Percentiles rank a stretch among this genome's conserved stretches.
phyloP scores from a whole-genome alignment of 257 asterid genomes.

The Verbena officinalis region DNA sequence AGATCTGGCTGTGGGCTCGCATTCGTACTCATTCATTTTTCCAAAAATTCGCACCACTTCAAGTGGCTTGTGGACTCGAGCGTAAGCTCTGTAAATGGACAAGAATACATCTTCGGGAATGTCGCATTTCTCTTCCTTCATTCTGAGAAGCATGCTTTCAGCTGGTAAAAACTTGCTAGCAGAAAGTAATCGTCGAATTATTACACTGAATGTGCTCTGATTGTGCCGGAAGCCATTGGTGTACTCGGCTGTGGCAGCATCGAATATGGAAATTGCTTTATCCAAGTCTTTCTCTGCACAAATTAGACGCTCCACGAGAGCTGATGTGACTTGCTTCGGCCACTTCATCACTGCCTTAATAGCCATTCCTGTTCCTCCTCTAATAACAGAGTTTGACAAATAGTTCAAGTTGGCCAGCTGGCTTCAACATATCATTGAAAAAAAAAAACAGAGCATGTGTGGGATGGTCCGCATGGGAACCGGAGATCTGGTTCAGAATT shows the following conservation, averaged over 20 bases:
- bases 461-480: conserved; percentile 8
- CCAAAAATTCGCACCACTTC: conserved; percentile 71
- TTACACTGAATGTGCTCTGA: conserved; percentile 53
- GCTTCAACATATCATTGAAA: too few species aligned
- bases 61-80: conserved; percentile 85
- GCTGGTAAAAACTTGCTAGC: conserved; percentile 68
- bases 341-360: conserved; percentile 56
- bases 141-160: conserved; percentile 67
- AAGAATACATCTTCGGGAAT: conserved; percentile 67
- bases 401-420: conserved; percentile 44
- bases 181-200: conserved; percentile 65
- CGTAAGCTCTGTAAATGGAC: conserved; percentile 69
- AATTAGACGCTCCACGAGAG: conserved; percentile 77
- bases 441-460: background rate
- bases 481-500: conserved; percentile 5
- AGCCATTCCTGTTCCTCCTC: conserved; percentile 38
- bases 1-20: conserved; percentile 70
- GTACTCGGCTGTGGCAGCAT: conserved; percentile 89
- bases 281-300: conserved; percentile 70
- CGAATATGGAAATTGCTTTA: conserved; percentile 76
- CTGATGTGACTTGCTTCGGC: conserved; percentile 75
- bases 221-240: conserved; percentile 76
- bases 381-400: conserved; percentile 16
- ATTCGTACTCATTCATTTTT: conserved; percentile 67
- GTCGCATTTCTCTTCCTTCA: conserved; percentile 70